Evolutionary conservation across 2,329 filamentous ascomycete genomes (phyloP).

Genomic region (Colletotrichum karsti): DNA sequence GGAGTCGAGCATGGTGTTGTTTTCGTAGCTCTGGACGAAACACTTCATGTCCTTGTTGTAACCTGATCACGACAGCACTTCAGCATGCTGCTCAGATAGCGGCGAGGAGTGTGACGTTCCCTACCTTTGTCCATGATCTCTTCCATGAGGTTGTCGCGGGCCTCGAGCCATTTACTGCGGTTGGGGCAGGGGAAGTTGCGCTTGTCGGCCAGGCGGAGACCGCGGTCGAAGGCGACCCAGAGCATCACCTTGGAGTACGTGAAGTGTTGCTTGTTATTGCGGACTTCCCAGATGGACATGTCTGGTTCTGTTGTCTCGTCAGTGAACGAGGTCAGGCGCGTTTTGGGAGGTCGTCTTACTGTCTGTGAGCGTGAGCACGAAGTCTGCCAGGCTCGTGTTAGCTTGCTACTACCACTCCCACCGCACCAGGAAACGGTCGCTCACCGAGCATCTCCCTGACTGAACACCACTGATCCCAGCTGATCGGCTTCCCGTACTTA

Average conservation of each 20-base stretch:
- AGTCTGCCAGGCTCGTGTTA: slow-evolving; percentile 54
- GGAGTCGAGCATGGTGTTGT: slow-evolving; percentile 74
- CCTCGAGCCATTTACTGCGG: slow-evolving; percentile 70
- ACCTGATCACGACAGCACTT: slow-evolving; percentile 50
- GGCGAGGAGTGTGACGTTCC: too few relatives aligned
- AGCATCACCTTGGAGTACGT: slow-evolving; percentile 86
- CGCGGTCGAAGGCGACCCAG: slow-evolving; percentile 83
- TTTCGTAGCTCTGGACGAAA: slow-evolving; percentile 82
- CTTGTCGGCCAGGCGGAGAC: slow-evolving; percentile 77
- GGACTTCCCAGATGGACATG: slow-evolving; percentile 87
- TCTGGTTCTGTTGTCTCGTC: slow-evolving; percentile 61
- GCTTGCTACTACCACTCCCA: not conserved
- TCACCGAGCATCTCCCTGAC: slow-evolving; percentile 71
- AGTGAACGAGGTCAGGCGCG: not conserved
- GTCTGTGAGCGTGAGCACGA: slow-evolving; percentile 73
- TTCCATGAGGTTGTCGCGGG: slow-evolving; percentile 75
- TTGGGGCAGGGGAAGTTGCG: slow-evolving; percentile 79
- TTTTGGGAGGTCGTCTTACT: slow-evolving; percentile 42
- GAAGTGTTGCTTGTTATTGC: slow-evolving; percentile 79
- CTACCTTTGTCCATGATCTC: slow-evolving; percentile 77
- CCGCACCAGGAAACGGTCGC: slow-evolving; percentile 5
- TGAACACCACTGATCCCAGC: slow-evolving; percentile 79
- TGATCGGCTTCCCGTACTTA: slow-evolving; percentile 79
- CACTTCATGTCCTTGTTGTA: slow-evolving; percentile 75
- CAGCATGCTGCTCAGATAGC: not conserved